A percentile compares a stretch with the other conserved stretches of the same genome.
Evolutionary conservation across 2,329 filamentous ascomycete genomes (phyloP).

Genomic region (Colletotrichum sp.): DNA sequence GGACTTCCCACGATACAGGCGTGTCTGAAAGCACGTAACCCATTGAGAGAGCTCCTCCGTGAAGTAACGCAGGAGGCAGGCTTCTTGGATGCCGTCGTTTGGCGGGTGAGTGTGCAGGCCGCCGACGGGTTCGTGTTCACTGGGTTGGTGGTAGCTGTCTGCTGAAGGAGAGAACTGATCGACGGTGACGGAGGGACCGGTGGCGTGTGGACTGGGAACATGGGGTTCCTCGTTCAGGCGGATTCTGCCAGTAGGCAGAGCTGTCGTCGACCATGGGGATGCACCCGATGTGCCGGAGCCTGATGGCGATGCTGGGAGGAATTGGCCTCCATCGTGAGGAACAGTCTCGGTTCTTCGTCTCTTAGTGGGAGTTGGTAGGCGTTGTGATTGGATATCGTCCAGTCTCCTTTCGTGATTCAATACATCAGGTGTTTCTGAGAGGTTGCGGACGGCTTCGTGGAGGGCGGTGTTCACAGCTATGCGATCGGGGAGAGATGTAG

Average conservation of each 20-base stretch:
- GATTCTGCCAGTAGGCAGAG: background rate
- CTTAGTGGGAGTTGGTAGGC: background rate
- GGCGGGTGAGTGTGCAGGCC: background rate
- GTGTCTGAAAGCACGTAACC: slow-evolving; percentile 27
- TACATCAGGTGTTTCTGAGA: background rate
- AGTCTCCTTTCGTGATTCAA: background rate
- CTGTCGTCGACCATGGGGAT: background rate
- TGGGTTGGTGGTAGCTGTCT: background rate
- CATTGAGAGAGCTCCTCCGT: slow-evolving; percentile 45
- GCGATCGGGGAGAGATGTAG: background rate
- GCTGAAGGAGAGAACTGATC: slow-evolving; percentile 5
- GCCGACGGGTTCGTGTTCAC: background rate
- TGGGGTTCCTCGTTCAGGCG: background rate
- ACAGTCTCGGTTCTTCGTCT: background rate
- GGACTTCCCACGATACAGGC: background rate
- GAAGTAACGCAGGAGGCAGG: slow-evolving; percentile 43
- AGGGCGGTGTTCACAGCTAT: background rate
- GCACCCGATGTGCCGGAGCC: background rate
- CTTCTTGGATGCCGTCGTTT: slow-evolving; percentile 34
- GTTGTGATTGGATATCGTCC: background rate
- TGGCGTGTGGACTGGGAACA: slow-evolving; percentile 5
- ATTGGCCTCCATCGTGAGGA: background rate
- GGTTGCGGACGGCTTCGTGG: background rate
- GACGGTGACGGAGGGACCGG: background rate
- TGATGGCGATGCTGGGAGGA: background rate